phyloP scores from a whole-genome alignment of 2,329 filamentous ascomycete species.

The Amphichorda felina region DNA sequence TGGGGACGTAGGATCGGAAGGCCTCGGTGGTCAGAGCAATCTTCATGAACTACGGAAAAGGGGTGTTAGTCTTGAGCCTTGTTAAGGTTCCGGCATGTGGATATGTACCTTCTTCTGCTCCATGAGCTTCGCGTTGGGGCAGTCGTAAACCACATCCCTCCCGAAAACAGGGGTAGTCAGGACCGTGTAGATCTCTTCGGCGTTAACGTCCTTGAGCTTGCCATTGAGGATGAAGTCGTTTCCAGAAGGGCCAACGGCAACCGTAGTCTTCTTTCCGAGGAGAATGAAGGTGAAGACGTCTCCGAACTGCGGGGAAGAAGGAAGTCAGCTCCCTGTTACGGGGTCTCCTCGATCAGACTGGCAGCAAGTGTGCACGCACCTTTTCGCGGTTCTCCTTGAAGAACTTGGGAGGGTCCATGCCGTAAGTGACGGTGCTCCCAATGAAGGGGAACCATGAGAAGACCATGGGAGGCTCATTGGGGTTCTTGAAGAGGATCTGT shows the following conservation, averaged over 20 bases:
- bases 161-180: slow-evolving; percentile 66
- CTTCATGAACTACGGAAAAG: slow-evolving; percentile 57
- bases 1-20: slow-evolving; percentile 62
- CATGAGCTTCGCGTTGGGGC: slow-evolving; percentile 85
- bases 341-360: neutral
- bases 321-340: neutral
- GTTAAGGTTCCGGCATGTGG: no score
- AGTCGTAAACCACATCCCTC: slow-evolving; percentile 80
- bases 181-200: slow-evolving; percentile 80
- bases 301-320: slow-evolving; percentile 44
- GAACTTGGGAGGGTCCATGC: slow-evolving; percentile 86
- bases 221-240: slow-evolving; percentile 91
- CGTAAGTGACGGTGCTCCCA: slow-evolving; percentile 86
- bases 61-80: neutral
- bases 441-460: slow-evolving; percentile 77
- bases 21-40: slow-evolving; percentile 65
- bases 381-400: slow-evolving; percentile 67
- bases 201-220: slow-evolving; percentile 80
- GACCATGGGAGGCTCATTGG: slow-evolving; percentile 68
- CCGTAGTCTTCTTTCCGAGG: slow-evolving; percentile 80
- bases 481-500: slow-evolving; percentile 72
- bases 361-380: slow-evolving; percentile 32
- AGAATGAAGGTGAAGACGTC: slow-evolving; percentile 85
- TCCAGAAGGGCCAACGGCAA: slow-evolving; percentile 68
- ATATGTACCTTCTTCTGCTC: slow-evolving; percentile 79